These are phyloP conservation scores for Citrullus mucosospermus DNA, from an alignment of 306 rosid species.

Conservation along the genomic window DNA sequence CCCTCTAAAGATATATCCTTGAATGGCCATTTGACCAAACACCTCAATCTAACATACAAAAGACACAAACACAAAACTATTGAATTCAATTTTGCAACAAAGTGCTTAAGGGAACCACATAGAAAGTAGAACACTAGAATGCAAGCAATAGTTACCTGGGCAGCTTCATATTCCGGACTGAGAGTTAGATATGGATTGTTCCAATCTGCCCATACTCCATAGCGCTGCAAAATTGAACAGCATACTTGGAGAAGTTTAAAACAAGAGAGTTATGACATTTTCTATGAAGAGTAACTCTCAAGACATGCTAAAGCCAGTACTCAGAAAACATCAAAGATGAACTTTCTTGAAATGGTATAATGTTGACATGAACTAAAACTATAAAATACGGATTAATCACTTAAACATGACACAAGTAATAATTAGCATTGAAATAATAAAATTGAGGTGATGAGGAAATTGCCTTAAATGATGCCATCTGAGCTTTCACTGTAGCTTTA, in stretches of 20 bases:
- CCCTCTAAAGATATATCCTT: conserved; percentile 89
- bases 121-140: conserved; percentile 19
- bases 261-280: neutral
- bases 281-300: neutral
- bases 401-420: neutral
- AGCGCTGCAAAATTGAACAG: conserved; percentile 70
- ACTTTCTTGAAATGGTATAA: neutral
- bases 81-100: neutral
- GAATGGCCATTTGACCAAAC: conserved; percentile 91
- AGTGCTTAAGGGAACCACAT: conserved; percentile 6
- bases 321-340: neutral
- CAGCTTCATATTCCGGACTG: conserved; percentile 93
- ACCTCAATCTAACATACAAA: conserved; percentile 63
- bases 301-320: neutral
- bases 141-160: conserved; percentile 72
- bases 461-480: conserved; percentile 96
- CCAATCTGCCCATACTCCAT: conserved; percentile 99
- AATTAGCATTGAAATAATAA: conserved; percentile 9
- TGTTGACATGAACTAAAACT: neutral
- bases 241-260: conserved; percentile 9
- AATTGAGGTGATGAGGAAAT: neutral
- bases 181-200: conserved; percentile 77
- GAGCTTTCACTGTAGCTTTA: conserved; percentile 72
- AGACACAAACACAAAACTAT: neutral
- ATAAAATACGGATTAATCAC: neutral